Evolutionary conservation across 306 rosid genomes (phyloP), one percentile per base, ranked within the genome.

Genomic region (Datisca glomerata): DNA sequence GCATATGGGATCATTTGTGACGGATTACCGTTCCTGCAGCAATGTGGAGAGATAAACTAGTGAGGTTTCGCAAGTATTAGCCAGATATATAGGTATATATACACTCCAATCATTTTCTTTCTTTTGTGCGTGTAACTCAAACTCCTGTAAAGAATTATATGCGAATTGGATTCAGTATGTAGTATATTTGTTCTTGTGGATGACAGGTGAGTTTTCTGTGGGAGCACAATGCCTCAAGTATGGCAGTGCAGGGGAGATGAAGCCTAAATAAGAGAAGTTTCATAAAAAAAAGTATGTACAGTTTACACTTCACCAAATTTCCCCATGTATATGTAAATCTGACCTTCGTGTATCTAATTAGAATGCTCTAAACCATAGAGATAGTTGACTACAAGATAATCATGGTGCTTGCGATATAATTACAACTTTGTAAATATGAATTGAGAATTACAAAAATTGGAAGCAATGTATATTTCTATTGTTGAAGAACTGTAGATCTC

Each of bases 41-140:
- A 43, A 45, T 47, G 61, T 84, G 86, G 94, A 85, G 72, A 66
- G 86, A 91, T 70, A 73, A 73, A 70, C 69, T 91, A 51, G 55
- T 50, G 49, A 56, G 68, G 59, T 74, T 84, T 60, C 94, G 91
- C 12, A 72, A 78, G 55, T 78, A 79, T 18, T 53, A 46, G 8
- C 78, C 45, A 5, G 86, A 69, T 66, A 8, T 31, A 31, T 31
- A 31, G 36, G 36, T 31, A 53, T 5, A 39, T 25, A 22, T 33
- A 8, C 35, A 6, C 4, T 52, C 15, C 31, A 35, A 32, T 16
- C 34, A 7, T 20, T 42, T 35, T 16, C 45, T 14, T 15, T 39
- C 24, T 17, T 15, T 38, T 25, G 17, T 47, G 9, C 41, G 8
- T 14, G 29, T 49, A 25, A 25, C 35, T 45, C 15, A 25, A 13